Conservation (phyloP, 768 basidiomycete species). For the Cystofilobasidium macerans region DNA sequence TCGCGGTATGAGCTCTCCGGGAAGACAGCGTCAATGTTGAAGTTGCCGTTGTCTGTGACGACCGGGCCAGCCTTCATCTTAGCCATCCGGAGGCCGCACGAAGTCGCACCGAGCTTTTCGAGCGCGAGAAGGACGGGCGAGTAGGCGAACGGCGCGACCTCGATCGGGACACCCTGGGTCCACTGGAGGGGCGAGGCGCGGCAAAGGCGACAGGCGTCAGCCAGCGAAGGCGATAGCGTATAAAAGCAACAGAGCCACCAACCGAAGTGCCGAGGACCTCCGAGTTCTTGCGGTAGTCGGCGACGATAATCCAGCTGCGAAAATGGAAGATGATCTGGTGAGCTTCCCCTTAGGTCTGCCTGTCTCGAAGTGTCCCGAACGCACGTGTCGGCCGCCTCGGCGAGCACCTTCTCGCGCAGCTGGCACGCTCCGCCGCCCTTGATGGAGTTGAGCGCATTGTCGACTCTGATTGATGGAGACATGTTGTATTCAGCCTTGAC, state of each 20-base stretch:
- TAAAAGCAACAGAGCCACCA: constrained; percentile 36
- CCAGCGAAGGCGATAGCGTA: too few species aligned
- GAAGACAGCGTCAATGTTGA: constrained; percentile 94
- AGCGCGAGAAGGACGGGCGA: constrained; percentile 40
- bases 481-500: too few species aligned
- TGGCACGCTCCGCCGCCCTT: constrained; percentile 68
- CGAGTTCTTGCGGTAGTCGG: constrained; percentile 91
- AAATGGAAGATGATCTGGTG: too few species aligned
- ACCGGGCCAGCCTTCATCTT: constrained; percentile 64
- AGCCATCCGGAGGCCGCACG: constrained; percentile 75
- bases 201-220: too few species aligned
- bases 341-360: too few species aligned
- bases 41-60: constrained; percentile 93
- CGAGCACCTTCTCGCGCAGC: constrained; percentile 89
- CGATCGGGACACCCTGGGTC: constrained; percentile 80
- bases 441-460: constrained; percentile 75
- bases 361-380: too few species aligned
- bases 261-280: constrained; percentile 70
- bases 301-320: constrained; percentile 71
- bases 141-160: constrained; percentile 94
- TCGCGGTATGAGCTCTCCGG: constrained; percentile 53
- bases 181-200: constrained; percentile 46
- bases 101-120: constrained; percentile 38
- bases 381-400: constrained; percentile 82
- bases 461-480: constrained; percentile 51